Base-by-base conservation (phyloP, 164 flowering plant genomes). In the Nelumbo lutea region DNA sequence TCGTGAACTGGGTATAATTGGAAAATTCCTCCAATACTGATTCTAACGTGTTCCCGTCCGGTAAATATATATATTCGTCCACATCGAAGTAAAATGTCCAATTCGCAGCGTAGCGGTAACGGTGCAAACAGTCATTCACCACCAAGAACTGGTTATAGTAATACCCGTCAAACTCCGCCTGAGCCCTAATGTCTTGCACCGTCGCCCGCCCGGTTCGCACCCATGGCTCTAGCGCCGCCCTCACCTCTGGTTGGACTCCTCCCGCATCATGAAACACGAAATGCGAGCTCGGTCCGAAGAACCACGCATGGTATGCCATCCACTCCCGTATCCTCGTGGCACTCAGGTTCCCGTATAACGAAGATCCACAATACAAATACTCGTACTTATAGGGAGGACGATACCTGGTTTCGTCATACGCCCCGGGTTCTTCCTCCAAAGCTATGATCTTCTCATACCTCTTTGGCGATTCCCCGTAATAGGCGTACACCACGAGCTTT, bases 281-380 rank as follows among this genome's bases (percentile, higher is more conserved):
- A 73, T 88, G 86, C n/a, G 90, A 83, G 7, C 69, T 79, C 42
- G 70, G 64, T 2, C 93, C 88, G 65, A 88, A 86, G 72, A 86
- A 81, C 82, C 85, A 80, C 4, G 83, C 86, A 68, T 88, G 93
- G 73, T 86, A 88, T 2, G 93, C 93, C 79, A 88, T 83, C 93
- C 93, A 86, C 60, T 86, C 89, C 65, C 89, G 57, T 1, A 86
- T 79, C 63, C 88, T 69, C 13, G 77, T 62, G 2, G 90, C 84
- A 69, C 80, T 86, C 42, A 87, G 64, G 27, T 81, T 75, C 5
- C 90, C 93, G 68, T 85, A 88, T 57, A 86, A 65, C 0, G 88
- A 84, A 8, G 93, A 86, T 14, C 93, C 90, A 53, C 93, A 88
- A 45, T 88, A 88, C 7, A 86, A 62, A 73, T 86, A 86, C 48